These are phyloP conservation scores for Cordyceps farinosa DNA, from an alignment of 2,329 filamentous ascomycete genomes.

Conservation along the genomic window DNA sequence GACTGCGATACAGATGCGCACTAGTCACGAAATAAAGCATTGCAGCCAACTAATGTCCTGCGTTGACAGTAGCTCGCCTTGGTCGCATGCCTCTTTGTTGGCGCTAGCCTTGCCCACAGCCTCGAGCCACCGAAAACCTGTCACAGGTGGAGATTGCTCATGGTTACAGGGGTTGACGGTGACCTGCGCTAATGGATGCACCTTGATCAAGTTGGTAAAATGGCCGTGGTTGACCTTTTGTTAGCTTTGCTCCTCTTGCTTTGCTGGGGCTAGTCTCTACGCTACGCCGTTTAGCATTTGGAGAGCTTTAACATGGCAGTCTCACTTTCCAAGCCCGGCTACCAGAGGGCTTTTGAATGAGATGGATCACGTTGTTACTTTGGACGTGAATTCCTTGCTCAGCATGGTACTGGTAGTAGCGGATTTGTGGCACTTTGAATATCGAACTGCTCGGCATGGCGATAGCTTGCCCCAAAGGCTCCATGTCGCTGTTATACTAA, in stretches of 20 bases:
- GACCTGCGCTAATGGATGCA: conserved; percentile 15
- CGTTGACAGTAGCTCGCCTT: neutral
- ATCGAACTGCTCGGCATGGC: neutral
- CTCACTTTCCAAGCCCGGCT: neutral
- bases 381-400: neutral
- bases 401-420: neutral
- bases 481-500: neutral
- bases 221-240: neutral
- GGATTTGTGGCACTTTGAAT: neutral
- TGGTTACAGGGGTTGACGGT: conserved; percentile 2
- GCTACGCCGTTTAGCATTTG: neutral
- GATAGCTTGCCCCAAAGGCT: neutral
- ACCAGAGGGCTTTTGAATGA: neutral
- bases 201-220: conserved; percentile 13
- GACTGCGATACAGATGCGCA: conserved; percentile 2
- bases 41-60: conserved; percentile 2
- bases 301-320: neutral
- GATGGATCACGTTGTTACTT: neutral
- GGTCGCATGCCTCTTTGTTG: neutral
- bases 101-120: conserved; percentile 8
- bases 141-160: neutral
- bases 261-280: neutral
- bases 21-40: neutral
- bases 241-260: neutral
- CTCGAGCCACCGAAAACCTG: neutral